Percentiles rank a stretch among this genome's conserved stretches.
Evolutionary conservation across 805 yeast species (phyloP).

Genomic region (Jamesozyma jinghongensis): DNA sequence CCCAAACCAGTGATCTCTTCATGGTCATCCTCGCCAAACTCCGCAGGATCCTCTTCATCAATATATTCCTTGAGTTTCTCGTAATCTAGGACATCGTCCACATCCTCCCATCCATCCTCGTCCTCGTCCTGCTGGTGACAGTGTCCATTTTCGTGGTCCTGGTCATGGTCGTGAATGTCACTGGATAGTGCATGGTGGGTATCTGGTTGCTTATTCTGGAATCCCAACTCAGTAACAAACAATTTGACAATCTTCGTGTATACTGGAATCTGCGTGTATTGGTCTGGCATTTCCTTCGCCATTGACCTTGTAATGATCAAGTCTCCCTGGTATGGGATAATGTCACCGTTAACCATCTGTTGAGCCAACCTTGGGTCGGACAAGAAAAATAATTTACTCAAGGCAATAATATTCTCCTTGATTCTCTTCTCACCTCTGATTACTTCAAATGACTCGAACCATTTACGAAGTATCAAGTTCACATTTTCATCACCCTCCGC

Average conservation of each 20-base stretch:
- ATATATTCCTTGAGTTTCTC: slow-evolving; percentile 50
- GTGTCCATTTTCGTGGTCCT: slow-evolving; percentile 3
- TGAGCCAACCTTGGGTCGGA: slow-evolving; percentile 43
- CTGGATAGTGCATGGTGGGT: slow-evolving; percentile 15
- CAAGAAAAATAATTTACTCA: slow-evolving; percentile 56
- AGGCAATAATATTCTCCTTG: slow-evolving; percentile 54
- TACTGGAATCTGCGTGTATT: slow-evolving; percentile 58
- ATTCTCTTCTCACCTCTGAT: slow-evolving; percentile 73
- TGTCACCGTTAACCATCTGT: slow-evolving; percentile 68
- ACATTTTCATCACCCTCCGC: slow-evolving; percentile 35
- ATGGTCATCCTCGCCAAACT: slow-evolving; percentile 10
- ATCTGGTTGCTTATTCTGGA: slow-evolving; percentile 48
- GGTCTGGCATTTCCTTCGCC: slow-evolving; percentile 55
- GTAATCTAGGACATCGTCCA: slow-evolving; percentile 59
- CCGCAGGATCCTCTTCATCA: slow-evolving; percentile 23
- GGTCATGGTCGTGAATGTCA: slow-evolving; percentile 17
- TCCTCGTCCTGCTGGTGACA: slow-evolving; percentile 13
- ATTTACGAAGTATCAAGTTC: slow-evolving; percentile 54
- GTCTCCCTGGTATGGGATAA: slow-evolving; percentile 48
- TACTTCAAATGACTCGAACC: slow-evolving; percentile 77
- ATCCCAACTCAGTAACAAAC: slow-evolving; percentile 56
- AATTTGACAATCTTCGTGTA: slow-evolving; percentile 65
- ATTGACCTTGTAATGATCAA: slow-evolving; percentile 80
- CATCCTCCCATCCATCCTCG: slow-evolving; percentile 66
- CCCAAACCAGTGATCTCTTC: slow-evolving; percentile 12